Percentiles rank a stretch among this genome's conserved stretches.
Conservation (phyloP, 2,329 filamentous ascomycete genomes). For the Cladosporium sp. region DNA sequence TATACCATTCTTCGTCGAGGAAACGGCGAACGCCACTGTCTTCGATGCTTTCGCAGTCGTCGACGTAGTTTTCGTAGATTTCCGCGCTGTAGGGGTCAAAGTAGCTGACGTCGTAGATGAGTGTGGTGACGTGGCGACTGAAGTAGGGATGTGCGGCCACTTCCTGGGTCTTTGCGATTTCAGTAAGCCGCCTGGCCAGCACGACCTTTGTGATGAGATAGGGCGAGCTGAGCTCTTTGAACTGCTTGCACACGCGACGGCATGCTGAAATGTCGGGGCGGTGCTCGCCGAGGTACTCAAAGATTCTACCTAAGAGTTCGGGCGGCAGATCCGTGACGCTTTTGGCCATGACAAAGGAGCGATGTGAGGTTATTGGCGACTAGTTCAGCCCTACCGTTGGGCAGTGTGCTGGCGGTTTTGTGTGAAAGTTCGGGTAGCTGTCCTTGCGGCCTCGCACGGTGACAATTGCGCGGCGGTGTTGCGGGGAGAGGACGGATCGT, state of each 20-base stretch:
- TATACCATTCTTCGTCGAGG: slow-evolving; percentile 8
- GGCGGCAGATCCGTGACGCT: slow-evolving; percentile 7
- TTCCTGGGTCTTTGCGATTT: slow-evolving; percentile 15
- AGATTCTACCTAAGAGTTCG: slow-evolving; percentile 10
- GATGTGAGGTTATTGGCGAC: slow-evolving; percentile 2
- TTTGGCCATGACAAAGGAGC: background rate
- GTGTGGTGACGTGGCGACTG: slow-evolving; percentile 15
- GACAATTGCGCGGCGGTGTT: background rate
- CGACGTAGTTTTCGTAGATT: slow-evolving; percentile 15
- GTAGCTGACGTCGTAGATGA: slow-evolving; percentile 18
- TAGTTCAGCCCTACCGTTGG: slow-evolving; percentile 6
- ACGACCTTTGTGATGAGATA: slow-evolving; percentile 16
- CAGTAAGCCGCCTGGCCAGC: slow-evolving; percentile 10
- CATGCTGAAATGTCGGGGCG: slow-evolving; percentile 10
- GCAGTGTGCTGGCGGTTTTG: slow-evolving; percentile 1
- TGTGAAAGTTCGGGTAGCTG: background rate
- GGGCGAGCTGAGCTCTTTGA: slow-evolving; percentile 14
- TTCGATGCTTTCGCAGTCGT: slow-evolving; percentile 18
- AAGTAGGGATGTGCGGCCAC: slow-evolving; percentile 15
- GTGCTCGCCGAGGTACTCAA: slow-evolving; percentile 13
- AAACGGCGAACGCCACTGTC: slow-evolving; percentile 15
- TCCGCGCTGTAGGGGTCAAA: slow-evolving; percentile 10
- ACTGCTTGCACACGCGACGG: background rate
- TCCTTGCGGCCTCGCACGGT: slow-evolving; percentile 3
- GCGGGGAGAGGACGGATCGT: background rate